Percentiles rank a stretch among this genome's conserved stretches.
Evolutionary conservation across 2,329 filamentous ascomycete genomes (phyloP).

Genomic region (Chrysosphaeria jannelii): DNA sequence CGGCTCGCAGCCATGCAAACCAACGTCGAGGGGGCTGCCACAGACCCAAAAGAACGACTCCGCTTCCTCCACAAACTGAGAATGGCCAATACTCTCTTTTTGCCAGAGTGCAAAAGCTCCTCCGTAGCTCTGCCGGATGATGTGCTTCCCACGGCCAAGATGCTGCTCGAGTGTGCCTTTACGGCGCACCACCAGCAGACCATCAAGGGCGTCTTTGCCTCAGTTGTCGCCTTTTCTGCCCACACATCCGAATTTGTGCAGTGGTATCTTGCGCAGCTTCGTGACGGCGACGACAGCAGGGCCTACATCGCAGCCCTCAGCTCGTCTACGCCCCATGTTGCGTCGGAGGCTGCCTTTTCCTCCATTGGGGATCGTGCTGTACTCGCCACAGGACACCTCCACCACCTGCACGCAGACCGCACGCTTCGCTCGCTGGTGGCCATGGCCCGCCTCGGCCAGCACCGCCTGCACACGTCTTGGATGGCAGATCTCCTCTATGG

Average conservation of each 20-base stretch:
- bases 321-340: constrained; percentile 5
- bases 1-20: too few species aligned
- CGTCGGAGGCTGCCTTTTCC: constrained; percentile 5
- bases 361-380: constrained; percentile 8
- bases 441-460: constrained; percentile 2
- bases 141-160: constrained; percentile 5
- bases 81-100: constrained; percentile 2
- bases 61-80: constrained; percentile 1
- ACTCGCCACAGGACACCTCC: constrained; percentile 7
- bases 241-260: constrained; percentile 6
- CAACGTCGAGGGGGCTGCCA: not conserved
- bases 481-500: constrained; percentile 10
- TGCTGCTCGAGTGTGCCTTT: constrained; percentile 8
- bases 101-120: too few species aligned
- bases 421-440: constrained; percentile 8
- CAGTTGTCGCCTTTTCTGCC: constrained; percentile 6
- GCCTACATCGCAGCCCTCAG: constrained; percentile 9
- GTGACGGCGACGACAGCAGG: constrained; percentile 5
- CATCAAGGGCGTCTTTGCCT: constrained; percentile 8
- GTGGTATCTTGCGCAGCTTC: constrained; percentile 9
- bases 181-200: constrained; percentile 4
- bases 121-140: not conserved
- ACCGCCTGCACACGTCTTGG: constrained; percentile 9
- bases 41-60: not conserved
- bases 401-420: constrained; percentile 6